Base-by-base conservation (phyloP, 257 asterid genomes). In the Nicotiana otophora region DNA sequence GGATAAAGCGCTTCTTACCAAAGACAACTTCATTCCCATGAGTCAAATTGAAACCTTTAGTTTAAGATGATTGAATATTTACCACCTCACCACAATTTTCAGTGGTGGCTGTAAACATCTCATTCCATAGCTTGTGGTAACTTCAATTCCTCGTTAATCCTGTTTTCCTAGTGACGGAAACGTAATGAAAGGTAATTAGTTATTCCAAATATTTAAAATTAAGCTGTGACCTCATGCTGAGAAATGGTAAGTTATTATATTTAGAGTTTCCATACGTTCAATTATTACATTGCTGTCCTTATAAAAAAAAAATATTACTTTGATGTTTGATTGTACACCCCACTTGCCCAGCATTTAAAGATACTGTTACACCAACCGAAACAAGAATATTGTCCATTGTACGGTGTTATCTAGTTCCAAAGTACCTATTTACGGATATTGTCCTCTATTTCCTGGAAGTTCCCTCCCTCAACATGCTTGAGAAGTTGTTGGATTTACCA, bases 281-380 rank as follows among this genome's bases (percentile, higher is more conserved):
- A 72, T 46, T 46, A 72, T 72, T 46, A 72, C 36, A 46, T 72
- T 72, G 60, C 7, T 74, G 42, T 74, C 12, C 51, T 42, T 8
- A 42, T 9, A 0, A 42, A 42, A 42, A 42, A 42, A 9, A 42
- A 8, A 42, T 23, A 72, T 46, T 46, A 46, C 36, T 14, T 72
- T 72, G 36, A 26, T 74, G 42, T 74, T 74, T 74, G 80, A 48
- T 74, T 15, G 42, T 36, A 20, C 23, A 57, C 11, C 84, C 84
- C 34, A 82, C 81, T 82, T 57, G 84, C 16, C 48, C 4, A 70
- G 62, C 81, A 72, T 69, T 70, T 82, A 55, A 57, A 58, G 84
- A 70, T 54, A 62, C 28, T 82, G 81, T 82, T 70, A 60, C 64
- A 69, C 80, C 72, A 20, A 82, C 81, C 61, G 17, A 23, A 82